Conservation (phyloP, 176 grass and related monocot species). For the Aegilops speltoides region DNA sequence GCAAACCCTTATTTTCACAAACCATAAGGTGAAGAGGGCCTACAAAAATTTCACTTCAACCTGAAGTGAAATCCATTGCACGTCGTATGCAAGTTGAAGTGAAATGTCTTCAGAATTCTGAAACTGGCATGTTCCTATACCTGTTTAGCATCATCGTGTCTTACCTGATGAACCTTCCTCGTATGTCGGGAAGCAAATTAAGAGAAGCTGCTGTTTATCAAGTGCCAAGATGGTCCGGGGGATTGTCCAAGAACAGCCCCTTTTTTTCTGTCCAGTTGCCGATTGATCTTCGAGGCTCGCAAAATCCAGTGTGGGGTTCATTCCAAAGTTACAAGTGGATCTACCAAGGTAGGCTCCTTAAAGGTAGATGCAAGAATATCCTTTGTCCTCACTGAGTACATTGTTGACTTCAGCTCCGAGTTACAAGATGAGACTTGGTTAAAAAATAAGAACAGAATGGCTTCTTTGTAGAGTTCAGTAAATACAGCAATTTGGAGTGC, state of each 20-base stretch:
- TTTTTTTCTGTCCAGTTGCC: slow-evolving; percentile 10
- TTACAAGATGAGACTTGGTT: background rate
- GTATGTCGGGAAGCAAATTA: background rate
- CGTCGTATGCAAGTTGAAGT: background rate
- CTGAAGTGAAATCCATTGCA: too few species aligned
- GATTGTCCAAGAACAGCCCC: slow-evolving; percentile 32
- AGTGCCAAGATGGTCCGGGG: background rate
- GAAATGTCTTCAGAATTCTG: background rate
- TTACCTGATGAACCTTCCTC: background rate
- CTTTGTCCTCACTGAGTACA: background rate
- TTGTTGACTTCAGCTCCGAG: slow-evolving; percentile 11
- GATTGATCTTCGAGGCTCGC: slow-evolving; percentile 18
- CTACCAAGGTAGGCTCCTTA: slow-evolving; percentile 17
- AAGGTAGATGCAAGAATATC: background rate
- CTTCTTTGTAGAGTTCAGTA: background rate
- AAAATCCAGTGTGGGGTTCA: slow-evolving; percentile 11
- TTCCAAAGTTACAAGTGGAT: slow-evolving; percentile 29
- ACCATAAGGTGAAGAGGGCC: background rate
- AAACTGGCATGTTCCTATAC: background rate
- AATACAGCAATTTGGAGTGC: background rate
- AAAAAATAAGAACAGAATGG: background rate
- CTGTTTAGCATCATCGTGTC: background rate
- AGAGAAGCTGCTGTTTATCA: background rate
- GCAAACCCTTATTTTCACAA: background rate
- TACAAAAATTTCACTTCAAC: background rate